phyloP scores from a whole-genome alignment of 805 yeast species.

The Metschnikowia continentalis region DNA sequence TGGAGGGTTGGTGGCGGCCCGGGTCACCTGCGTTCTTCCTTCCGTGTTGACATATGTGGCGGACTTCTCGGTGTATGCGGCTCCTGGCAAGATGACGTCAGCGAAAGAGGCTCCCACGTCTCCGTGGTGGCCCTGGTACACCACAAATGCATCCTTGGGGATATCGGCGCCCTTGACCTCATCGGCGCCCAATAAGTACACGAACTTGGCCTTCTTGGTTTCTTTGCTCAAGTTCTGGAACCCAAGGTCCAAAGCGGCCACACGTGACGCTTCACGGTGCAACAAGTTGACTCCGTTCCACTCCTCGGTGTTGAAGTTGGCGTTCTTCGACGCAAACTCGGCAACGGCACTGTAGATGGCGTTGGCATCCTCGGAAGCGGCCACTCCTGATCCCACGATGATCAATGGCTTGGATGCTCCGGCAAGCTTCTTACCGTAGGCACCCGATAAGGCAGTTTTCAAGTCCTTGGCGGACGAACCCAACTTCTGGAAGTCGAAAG shows the following conservation, averaged over 20 bases:
- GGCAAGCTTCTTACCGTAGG: constrained; percentile 62
- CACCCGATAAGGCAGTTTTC: constrained; percentile 58
- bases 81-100: constrained; percentile 80
- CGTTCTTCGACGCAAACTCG: constrained; percentile 52
- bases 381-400: constrained; percentile 76
- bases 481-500: constrained; percentile 59
- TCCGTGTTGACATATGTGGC: constrained; percentile 87
- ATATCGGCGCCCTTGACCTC: constrained; percentile 65
- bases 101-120: constrained; percentile 85
- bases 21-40: constrained; percentile 79
- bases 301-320: constrained; percentile 58
- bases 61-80: constrained; percentile 84
- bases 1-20: constrained; percentile 85
- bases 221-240: constrained; percentile 53
- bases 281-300: constrained; percentile 82
- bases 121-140: constrained; percentile 91
- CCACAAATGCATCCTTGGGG: constrained; percentile 82
- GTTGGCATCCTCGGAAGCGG: constrained; percentile 60
- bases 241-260: constrained; percentile 83
- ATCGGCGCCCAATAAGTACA: constrained; percentile 81
- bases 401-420: constrained; percentile 71
- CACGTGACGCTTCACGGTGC: constrained; percentile 85
- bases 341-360: constrained; percentile 59
- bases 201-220: constrained; percentile 59
- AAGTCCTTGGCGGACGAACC: constrained; percentile 61